These are phyloP conservation scores for Atalantia buxifolia DNA, from an alignment of 345 rosid species.

Conservation along the genomic window DNA sequence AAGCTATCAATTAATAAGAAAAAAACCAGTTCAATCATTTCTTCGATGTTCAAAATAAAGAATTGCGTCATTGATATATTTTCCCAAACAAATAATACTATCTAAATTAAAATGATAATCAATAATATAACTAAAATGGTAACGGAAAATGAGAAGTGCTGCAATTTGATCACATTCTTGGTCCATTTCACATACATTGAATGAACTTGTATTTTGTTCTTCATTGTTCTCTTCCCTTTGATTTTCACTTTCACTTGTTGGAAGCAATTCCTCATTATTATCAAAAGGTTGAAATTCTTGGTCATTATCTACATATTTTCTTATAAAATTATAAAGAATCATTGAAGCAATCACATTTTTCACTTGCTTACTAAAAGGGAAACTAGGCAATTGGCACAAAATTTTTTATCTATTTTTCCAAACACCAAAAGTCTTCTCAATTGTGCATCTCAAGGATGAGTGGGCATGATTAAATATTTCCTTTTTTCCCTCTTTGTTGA, in stretches of 20 bases:
- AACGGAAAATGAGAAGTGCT: background rate
- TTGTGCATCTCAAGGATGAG: background rate
- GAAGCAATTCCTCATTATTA: background rate
- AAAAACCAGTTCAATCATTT: no score
- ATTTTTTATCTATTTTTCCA: background rate
- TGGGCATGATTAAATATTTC: background rate
- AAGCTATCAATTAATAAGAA: no score
- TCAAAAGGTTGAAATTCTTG: background rate
- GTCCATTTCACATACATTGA: background rate
- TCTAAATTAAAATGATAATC: no score
- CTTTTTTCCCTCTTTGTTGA: background rate
- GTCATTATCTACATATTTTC: background rate
- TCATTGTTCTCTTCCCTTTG: background rate
- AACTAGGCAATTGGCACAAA: background rate
- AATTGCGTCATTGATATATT: no score
- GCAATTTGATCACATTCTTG: background rate
- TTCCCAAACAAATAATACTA: no score
- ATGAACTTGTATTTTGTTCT: background rate
- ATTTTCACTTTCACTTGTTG: no score
- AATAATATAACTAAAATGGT: no score
- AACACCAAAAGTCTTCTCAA: background rate
- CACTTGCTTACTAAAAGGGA: no score
- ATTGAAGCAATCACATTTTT: no score
- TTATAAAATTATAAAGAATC: background rate
- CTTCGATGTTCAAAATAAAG: no score